phyloP scores from a whole-genome alignment of 73 alveolate species.

The Breviolum minutum region DNA sequence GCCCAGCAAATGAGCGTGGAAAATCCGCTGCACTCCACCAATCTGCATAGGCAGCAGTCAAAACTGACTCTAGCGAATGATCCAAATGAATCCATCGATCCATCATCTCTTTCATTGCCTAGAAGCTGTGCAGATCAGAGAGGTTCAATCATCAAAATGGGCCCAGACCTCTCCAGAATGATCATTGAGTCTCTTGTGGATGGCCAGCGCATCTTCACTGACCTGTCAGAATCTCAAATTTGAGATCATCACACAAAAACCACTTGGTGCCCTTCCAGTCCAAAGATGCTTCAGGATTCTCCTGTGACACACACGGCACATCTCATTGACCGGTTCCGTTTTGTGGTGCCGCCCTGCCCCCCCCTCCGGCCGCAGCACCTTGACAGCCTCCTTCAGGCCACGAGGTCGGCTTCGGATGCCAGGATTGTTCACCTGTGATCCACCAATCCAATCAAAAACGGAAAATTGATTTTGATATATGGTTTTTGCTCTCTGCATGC shows the following conservation, averaged over 20 bases:
- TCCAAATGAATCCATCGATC: neutral
- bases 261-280: too few species aligned
- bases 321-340: neutral
- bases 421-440: slow-evolving; percentile 49
- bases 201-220: slow-evolving; percentile 54
- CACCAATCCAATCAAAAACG: neutral
- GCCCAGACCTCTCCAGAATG: slow-evolving; percentile 50
- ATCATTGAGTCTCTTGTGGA: slow-evolving; percentile 48
- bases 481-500: neutral
- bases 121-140: neutral
- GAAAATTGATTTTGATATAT: neutral
- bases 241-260: neutral
- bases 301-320: neutral
- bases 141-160: neutral
- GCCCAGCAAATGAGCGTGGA: slow-evolving; percentile 76
- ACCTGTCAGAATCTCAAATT: neutral
- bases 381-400: slow-evolving; percentile 51
- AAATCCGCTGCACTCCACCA: slow-evolving; percentile 69
- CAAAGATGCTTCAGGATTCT: neutral
- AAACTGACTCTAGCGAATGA: neutral
- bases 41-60: neutral
- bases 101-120: neutral
- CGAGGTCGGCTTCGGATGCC: slow-evolving; percentile 83
- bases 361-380: slow-evolving; percentile 48
- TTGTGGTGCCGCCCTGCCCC: slow-evolving; percentile 81